These are phyloP conservation scores for Wickerhamiella sergipiensis DNA, from an alignment of 805 yeast species.

Conservation along the genomic window DNA sequence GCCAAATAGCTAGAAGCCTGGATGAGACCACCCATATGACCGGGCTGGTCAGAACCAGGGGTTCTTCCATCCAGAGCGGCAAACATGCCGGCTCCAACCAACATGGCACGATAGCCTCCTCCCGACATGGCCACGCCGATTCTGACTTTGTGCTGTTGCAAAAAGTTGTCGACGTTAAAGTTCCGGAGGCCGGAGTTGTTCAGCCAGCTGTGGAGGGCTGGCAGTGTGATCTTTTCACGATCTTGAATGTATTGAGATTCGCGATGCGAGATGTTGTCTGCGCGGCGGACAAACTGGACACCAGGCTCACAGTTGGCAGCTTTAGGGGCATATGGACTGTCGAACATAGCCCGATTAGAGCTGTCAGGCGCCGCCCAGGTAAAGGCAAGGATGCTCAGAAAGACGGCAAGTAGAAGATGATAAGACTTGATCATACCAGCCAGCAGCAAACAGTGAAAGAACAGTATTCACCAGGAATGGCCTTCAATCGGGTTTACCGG, in stretches of 20 bases:
- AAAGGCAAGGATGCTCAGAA: not conserved
- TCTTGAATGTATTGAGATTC: not conserved
- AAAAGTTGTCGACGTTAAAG: constrained; percentile 31
- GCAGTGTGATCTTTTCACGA: constrained; percentile 20
- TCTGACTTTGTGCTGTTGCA: constrained; percentile 24
- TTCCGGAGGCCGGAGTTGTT: constrained; percentile 33
- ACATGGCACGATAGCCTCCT: constrained; percentile 86
- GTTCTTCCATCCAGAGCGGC: constrained; percentile 70
- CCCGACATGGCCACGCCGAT: constrained; percentile 58
- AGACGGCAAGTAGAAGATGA: not conserved
- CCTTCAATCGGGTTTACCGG: too few relatives aligned
- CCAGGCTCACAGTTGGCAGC: not conserved
- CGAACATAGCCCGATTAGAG: not conserved
- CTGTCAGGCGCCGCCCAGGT: not conserved
- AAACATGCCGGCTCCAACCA: constrained; percentile 71
- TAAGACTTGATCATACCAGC: not conserved
- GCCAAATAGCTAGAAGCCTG: constrained; percentile 57
- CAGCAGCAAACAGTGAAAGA: not conserved
- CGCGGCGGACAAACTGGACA: not conserved
- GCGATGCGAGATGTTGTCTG: not conserved
- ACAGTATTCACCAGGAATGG: not conserved
- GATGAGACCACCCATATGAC: constrained; percentile 59
- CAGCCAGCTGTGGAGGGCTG: constrained; percentile 31
- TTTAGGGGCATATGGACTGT: not conserved
- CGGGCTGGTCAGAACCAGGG: constrained; percentile 26